Evolutionary conservation across 2,329 filamentous ascomycete genomes (phyloP).

Genomic region (Nothopassalora personata): DNA sequence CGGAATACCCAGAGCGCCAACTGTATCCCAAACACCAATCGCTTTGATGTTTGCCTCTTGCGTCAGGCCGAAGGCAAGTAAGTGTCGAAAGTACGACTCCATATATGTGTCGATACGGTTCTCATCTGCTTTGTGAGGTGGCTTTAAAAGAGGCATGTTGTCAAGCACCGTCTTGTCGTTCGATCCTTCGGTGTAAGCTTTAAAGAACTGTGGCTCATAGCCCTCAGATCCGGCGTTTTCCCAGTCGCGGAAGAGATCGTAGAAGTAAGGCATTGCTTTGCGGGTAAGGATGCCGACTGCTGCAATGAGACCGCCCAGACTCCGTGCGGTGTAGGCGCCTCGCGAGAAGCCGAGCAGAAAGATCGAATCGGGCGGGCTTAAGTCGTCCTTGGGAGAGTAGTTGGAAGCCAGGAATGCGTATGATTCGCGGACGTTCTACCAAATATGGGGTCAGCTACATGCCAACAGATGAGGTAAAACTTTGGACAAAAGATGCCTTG

Average conservation of each 20-base stretch:
- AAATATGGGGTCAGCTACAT: too few relatives aligned
- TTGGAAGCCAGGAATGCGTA: conserved; percentile 60
- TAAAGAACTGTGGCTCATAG: conserved; percentile 29
- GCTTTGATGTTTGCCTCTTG: conserved; percentile 33
- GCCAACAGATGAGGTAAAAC: too few relatives aligned
- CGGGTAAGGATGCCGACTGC: conserved; percentile 40
- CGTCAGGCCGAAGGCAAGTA: conserved; percentile 22
- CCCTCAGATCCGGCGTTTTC: conserved; percentile 27
- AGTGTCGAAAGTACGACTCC: conserved; percentile 23
- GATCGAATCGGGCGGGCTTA: conserved; percentile 37
- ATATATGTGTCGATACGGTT: conserved; percentile 25
- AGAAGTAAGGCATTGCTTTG: conserved; percentile 30
- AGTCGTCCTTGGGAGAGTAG: conserved; percentile 38
- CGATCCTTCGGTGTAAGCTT: conserved; percentile 22
- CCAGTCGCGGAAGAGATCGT: conserved; percentile 33
- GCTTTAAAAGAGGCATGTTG: conserved; percentile 1
- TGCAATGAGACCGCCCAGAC: conserved; percentile 41
- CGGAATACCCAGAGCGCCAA: conserved; percentile 37
- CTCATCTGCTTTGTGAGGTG: conserved; percentile 13
- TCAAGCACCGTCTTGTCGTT: conserved; percentile 16
- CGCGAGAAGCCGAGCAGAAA: conserved; percentile 44
- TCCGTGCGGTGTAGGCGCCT: conserved; percentile 42
- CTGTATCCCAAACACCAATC: conserved; percentile 43
- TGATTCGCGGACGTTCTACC: conserved; percentile 52
- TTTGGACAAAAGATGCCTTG: too few relatives aligned